Conservation (phyloP, 331 rosid genomes). For the Prunus yedoensis region DNA sequence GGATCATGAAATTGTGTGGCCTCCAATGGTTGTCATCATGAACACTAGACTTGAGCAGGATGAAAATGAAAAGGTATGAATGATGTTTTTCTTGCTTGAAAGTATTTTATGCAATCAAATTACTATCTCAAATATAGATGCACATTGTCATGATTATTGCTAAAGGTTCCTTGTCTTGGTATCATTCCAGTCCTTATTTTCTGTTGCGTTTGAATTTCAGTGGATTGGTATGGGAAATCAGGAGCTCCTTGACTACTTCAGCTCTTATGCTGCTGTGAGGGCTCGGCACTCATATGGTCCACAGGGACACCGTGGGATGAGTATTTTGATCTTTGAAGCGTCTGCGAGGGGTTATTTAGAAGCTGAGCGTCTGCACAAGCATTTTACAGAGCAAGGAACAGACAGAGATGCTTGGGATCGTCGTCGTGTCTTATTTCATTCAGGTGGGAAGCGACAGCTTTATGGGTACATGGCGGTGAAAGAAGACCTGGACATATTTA, state of each 20-base stretch:
- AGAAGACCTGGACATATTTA: constrained; percentile 70
- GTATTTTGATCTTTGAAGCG: constrained; percentile 80
- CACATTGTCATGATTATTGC: constrained; percentile 10
- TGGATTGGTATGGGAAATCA: constrained; percentile 95
- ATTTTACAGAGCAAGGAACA: constrained; percentile 66
- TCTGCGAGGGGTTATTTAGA: constrained; percentile 83
- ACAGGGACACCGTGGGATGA: constrained; percentile 79
- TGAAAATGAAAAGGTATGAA: constrained; percentile 67
- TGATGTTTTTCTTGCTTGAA: neutral
- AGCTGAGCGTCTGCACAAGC: constrained; percentile 83
- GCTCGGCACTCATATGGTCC: constrained; percentile 88
- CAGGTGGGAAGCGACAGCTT: constrained; percentile 79
- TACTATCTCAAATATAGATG: neutral
- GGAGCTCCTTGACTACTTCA: constrained; percentile 79
- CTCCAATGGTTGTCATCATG: constrained; percentile 82
- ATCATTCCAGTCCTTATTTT: constrained; percentile 1
- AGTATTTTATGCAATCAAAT: neutral
- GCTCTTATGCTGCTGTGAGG: constrained; percentile 52
- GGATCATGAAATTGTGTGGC: constrained; percentile 89
- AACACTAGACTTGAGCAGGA: constrained; percentile 77
- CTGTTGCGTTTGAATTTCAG: constrained; percentile 40
- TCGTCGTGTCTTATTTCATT: constrained; percentile 35
- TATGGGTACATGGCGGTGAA: constrained; percentile 75
- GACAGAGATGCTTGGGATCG: constrained; percentile 67
- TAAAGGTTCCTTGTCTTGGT: constrained; percentile 5